Base-by-base conservation (phyloP, 176 grass and related monocot genomes). In the Oryza brachyantha region DNA sequence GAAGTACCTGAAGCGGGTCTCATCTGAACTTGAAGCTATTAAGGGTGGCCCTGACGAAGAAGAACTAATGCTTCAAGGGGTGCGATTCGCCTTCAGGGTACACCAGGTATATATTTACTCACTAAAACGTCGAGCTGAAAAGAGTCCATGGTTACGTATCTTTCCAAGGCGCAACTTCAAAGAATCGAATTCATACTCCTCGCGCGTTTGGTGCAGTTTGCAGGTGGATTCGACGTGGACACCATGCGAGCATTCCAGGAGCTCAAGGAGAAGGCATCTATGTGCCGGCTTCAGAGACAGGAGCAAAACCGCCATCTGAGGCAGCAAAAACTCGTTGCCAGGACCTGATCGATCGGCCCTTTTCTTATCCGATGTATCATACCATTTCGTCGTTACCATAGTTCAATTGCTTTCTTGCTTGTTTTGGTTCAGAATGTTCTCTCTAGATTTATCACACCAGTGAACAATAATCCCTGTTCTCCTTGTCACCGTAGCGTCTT, bases 161-260 rank as follows among this genome's bases (percentile, higher is more conserved):
- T 10, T 31, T 8, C 21, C 22, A 40, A 32, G 26, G 8, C 25
- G 19, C 46, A 17, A 36, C 17, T 31, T 61, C n/a, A 26, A 29
- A 24, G 7, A 57, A 57, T 24, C 8, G 7, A 31, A 25, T 35
- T 2, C n/a, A 12, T 59, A n/a, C 25, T 77, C 13, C 3, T 73
- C 54, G n/a, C n/a, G n/a, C n/a, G 8, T 13, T 82, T 41, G 36
- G 1, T 32, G 41, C 90, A 99, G 96, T 99, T 99, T 84, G 96
- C 96, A 3, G 90, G 84, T 19, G 96, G 96, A 21, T 99, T 99
- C 42, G 96, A 99, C 26, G 88, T 86, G 14, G 96, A 96, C 67
- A 99, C 96, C 9, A 99, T 99, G 96, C 79, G 96, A 29, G 92
- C 92, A 13, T 99, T 99, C 41, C 96, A 99, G 26, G 92, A 96